A percentile compares a stretch with the other conserved stretches of the same genome.
Evolutionary conservation across 2,329 filamentous ascomycete genomes (phyloP).

Genomic region (Akanthomyces dipterigenus): DNA sequence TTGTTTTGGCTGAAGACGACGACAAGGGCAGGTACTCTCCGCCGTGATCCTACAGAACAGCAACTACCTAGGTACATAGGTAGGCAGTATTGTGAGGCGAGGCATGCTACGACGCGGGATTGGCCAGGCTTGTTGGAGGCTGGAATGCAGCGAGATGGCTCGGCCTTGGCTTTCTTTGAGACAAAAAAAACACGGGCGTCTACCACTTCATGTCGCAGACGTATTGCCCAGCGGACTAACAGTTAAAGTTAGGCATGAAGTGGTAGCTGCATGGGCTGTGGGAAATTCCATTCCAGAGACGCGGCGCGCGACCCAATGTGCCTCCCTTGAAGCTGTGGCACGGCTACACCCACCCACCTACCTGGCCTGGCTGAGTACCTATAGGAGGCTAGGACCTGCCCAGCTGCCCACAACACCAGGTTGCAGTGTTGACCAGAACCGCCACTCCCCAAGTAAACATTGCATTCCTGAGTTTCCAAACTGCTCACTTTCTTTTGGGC

Average conservation of each 20-base stretch:
- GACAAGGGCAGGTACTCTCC: background rate
- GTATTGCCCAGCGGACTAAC: background rate
- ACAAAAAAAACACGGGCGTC: conserved; percentile 1
- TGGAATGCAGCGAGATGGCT: conserved; percentile 24
- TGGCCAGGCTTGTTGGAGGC: conserved; percentile 3
- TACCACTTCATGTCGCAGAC: conserved; percentile 4
- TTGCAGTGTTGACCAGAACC: conserved; percentile 12
- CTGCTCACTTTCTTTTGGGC: conserved; percentile 12
- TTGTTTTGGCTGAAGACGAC: background rate
- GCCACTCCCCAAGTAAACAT: conserved; percentile 14
- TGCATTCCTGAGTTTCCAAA: conserved; percentile 15
- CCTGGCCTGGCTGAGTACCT: no score
- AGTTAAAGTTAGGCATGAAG: no score
- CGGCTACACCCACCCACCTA: no score
- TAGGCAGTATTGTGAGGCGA: background rate
- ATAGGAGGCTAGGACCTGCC: background rate
- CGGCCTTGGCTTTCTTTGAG: conserved; percentile 4
- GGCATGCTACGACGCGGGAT: conserved; percentile 2
- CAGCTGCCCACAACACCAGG: conserved; percentile 1
- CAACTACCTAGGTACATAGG: no score
- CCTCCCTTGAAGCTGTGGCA: conserved; percentile 7
- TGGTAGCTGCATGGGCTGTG: background rate
- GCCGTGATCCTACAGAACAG: background rate
- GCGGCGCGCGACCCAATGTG: background rate
- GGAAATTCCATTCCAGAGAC: conserved; percentile 11